Evolutionary conservation across 1,139 yeast genomes (phyloP).

Genomic region (Hyphopichia fennica): DNA sequence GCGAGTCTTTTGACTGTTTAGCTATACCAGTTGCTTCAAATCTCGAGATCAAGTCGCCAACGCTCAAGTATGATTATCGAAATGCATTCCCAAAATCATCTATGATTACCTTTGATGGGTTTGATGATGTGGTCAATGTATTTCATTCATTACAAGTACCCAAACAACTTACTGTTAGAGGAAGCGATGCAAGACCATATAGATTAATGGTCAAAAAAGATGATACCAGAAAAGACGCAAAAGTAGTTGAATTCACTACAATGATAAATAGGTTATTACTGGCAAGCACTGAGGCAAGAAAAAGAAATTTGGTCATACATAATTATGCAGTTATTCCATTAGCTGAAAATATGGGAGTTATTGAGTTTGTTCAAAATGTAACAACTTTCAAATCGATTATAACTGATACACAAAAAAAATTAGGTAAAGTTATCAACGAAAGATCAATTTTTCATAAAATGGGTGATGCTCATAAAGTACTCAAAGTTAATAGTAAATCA

Average conservation of each 20-base stretch:
- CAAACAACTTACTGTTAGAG: conserved; percentile 70
- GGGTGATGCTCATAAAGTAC: conserved; percentile 41
- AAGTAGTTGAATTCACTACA: conserved; percentile 88
- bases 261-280: conserved; percentile 75
- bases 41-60: conserved; percentile 67
- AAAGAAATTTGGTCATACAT: conserved; percentile 67
- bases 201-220: conserved; percentile 84
- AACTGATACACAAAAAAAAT: conserved; percentile 40
- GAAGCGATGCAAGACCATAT: conserved; percentile 73
- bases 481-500: conserved; percentile 20
- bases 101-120: conserved; percentile 52
- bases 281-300: conserved; percentile 69
- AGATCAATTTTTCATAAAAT: conserved; percentile 32
- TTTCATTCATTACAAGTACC: conserved; percentile 88
- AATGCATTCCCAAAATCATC: conserved; percentile 57
- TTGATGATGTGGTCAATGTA: conserved; percentile 65
- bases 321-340: conserved; percentile 90
- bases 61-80: conserved; percentile 22
- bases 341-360: conserved; percentile 83
- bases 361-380: conserved; percentile 90
- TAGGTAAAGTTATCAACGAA: conserved; percentile 33
- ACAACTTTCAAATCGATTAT: conserved; percentile 75
- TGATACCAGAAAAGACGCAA: conserved; percentile 93
- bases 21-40: conserved; percentile 82
- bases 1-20: conserved; percentile 58